These are phyloP conservation scores for Voacanga thouarsii DNA, from an alignment of 257 asterid species.

Conservation along the genomic window DNA sequence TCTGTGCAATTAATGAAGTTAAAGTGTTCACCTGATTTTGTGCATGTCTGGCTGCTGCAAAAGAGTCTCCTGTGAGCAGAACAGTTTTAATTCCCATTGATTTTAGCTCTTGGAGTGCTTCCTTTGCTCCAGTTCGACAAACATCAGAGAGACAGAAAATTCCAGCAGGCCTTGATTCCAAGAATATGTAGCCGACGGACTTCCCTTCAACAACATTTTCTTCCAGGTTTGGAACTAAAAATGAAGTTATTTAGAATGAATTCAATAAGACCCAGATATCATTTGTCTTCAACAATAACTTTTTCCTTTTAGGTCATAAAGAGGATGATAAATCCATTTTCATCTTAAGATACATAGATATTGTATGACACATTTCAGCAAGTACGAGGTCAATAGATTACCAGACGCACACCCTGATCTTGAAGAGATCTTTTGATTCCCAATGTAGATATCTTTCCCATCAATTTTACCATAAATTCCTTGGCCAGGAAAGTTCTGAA, in stretches of 20 bases:
- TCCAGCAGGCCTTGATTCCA: constrained; percentile 56
- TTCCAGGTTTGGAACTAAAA: constrained; percentile 56
- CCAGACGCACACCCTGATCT: constrained; percentile 69
- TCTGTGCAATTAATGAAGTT: not conserved
- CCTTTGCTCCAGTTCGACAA: constrained; percentile 82
- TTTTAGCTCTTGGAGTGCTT: constrained; percentile 63
- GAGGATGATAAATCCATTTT: no score
- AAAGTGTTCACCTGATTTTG: constrained; percentile 55
- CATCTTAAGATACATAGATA: not conserved
- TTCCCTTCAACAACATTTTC: constrained; percentile 50
- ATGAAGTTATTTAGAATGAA: not conserved
- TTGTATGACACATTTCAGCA: not conserved
- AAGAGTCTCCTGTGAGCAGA: constrained; percentile 84
- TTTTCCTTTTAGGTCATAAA: not conserved
- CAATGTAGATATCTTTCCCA: constrained; percentile 49
- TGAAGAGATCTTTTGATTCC: constrained; percentile 63
- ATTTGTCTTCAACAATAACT: not conserved
- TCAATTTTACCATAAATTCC: constrained; percentile 79
- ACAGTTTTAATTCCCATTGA: constrained; percentile 61
- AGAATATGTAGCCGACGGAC: constrained; percentile 62
- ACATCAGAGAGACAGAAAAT: constrained; percentile 59
- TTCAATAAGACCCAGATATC: not conserved
- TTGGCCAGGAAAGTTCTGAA: constrained; percentile 76
- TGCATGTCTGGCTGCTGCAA: constrained; percentile 64
- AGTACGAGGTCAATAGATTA: constrained; percentile 16